Evolutionary conservation across 2,329 filamentous ascomycete species (phyloP).

Genomic region (Nothomitra cinnamomea): DNA sequence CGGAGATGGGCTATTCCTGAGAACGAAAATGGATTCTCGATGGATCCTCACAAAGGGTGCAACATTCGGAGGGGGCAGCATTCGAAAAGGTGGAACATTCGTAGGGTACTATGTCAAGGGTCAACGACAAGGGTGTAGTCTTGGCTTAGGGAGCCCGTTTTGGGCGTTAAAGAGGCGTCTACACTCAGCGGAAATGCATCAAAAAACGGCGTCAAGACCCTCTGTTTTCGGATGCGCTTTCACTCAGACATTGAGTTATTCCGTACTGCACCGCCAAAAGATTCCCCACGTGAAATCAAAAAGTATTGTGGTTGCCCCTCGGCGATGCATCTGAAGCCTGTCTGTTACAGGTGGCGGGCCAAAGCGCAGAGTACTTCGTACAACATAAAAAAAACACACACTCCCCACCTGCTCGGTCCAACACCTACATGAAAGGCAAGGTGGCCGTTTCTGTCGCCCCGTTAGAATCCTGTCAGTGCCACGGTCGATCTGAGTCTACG

Average conservation of each 20-base stretch:
- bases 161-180: neutral
- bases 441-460: no score
- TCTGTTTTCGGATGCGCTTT: neutral
- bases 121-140: neutral
- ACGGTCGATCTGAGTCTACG: no score
- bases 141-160: neutral
- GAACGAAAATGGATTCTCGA: neutral
- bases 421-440: no score
- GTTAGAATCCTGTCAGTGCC: no score
- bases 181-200: neutral
- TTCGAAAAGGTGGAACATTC: neutral
- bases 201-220: neutral
- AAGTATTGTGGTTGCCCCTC: no score
- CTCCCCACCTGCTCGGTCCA: no score
- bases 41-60: neutral
- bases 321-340: no score
- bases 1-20: no score
- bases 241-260: neutral
- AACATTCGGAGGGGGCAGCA: neutral
- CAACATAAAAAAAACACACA: no score
- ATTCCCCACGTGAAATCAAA: no score
- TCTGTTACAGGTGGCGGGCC: no score
- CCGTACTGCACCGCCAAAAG: neutral
- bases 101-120: neutral
- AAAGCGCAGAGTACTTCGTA: no score